These are phyloP conservation scores for Bryum argenteum DNA, from an alignment of 225 moss, liverwort and hornwort genomes.

Conservation along the genomic window DNA sequence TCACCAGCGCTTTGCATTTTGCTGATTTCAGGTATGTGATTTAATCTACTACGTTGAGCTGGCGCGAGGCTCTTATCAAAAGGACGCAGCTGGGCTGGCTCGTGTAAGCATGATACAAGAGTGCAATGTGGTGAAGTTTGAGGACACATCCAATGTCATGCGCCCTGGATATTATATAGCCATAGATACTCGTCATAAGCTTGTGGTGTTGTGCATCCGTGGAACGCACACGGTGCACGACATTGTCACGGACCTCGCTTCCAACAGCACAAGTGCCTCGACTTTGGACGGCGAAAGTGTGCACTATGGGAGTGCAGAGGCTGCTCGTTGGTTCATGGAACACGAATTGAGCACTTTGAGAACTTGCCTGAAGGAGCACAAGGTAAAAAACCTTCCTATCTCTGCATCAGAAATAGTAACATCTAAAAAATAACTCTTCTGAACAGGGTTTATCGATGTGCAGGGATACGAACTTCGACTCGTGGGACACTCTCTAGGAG, in stretches of 20 bases:
- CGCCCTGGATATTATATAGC: constrained; percentile 89
- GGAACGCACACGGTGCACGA: constrained; percentile 88
- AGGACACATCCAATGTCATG: constrained; percentile 78
- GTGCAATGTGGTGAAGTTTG: constrained; percentile 80
- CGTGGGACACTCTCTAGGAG: constrained; percentile 89
- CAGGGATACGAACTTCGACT: constrained; percentile 81
- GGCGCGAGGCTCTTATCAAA: constrained; percentile 89
- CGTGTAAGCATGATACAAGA: constrained; percentile 86
- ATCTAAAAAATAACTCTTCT: neutral
- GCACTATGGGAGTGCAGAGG: constrained; percentile 93
- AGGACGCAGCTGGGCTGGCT: constrained; percentile 70
- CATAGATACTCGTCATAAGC: constrained; percentile 72
- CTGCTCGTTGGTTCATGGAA: constrained; percentile 83
- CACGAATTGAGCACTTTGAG: constrained; percentile 71
- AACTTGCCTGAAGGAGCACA: constrained; percentile 60
- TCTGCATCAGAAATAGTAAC: neutral
- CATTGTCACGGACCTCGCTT: constrained; percentile 82
- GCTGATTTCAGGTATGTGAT: constrained; percentile 63
- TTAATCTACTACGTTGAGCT: constrained; percentile 85
- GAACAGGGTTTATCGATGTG: constrained; percentile 7
- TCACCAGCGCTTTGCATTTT: constrained; percentile 7
- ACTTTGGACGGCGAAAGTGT: constrained; percentile 74
- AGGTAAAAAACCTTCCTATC: constrained; percentile 44
- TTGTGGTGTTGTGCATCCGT: constrained; percentile 87
- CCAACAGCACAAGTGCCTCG: constrained; percentile 63